Evolutionary conservation across 257 asterid species (phyloP).

Genomic region (Solanum pennellii): DNA sequence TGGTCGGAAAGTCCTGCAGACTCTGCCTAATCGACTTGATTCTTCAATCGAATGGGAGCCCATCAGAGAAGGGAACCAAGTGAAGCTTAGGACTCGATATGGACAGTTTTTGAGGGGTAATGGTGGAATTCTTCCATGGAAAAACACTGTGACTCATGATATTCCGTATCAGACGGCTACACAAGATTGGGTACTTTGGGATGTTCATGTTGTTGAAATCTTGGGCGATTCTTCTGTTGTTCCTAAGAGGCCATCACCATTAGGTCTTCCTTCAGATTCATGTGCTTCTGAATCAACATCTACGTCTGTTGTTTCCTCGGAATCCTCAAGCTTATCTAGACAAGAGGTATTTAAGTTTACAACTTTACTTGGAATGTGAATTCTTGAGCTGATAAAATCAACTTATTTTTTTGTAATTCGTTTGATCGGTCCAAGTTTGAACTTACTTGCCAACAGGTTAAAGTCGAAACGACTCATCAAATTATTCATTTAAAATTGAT

Average conservation of each 20-base stretch:
- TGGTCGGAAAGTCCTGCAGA: conserved; percentile 70
- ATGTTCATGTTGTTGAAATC: conserved; percentile 63
- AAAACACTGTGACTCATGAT: conserved; percentile 84
- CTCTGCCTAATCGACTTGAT: conserved; percentile 56
- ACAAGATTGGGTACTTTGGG: conserved; percentile 83
- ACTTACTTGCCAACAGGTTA: background rate
- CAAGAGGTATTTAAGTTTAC: conserved; percentile 39
- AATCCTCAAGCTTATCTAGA: conserved; percentile 53
- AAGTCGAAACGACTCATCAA: background rate
- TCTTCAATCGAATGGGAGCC: conserved; percentile 98
- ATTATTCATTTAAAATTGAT: background rate
- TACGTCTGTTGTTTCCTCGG: conserved; percentile 36
- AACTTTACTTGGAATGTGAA: background rate
- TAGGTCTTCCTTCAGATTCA: conserved; percentile 28
- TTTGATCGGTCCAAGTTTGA: background rate
- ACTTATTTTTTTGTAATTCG: background rate
- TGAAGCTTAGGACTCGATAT: conserved; percentile 79
- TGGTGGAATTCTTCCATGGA: conserved; percentile 92
- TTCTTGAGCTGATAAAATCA: background rate
- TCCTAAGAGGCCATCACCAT: conserved; percentile 11
- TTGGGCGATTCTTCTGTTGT: conserved; percentile 27
- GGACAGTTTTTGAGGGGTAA: conserved; percentile 82
- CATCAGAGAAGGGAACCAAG: conserved; percentile 43
- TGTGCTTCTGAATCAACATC: conserved; percentile 53
- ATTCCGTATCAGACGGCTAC: conserved; percentile 76